phyloP scores from a whole-genome alignment of 257 asterid species.

The Jaltomata sinuosa region DNA sequence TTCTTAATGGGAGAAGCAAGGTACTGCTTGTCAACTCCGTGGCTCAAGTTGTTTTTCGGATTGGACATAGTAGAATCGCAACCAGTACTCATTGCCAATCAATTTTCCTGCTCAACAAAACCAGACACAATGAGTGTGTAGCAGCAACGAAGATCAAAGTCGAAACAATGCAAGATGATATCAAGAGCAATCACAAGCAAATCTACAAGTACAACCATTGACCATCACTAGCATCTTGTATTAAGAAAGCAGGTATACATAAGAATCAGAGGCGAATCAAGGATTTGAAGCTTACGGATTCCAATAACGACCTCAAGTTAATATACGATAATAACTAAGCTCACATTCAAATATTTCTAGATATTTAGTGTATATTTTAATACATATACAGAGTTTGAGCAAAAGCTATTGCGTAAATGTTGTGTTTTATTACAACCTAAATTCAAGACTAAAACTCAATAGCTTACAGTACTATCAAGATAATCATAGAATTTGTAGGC shows the following conservation, averaged over 20 bases:
- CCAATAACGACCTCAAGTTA: background rate
- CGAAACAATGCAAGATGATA: background rate
- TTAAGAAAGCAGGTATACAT: background rate
- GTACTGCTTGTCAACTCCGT: slow-evolving; percentile 39
- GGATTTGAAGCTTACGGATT: background rate
- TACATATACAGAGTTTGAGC: background rate
- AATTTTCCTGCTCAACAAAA: background rate
- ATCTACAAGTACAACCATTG: background rate
- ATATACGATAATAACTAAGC: background rate
- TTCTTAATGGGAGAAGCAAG: slow-evolving; percentile 61
- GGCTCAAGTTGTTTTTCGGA: background rate
- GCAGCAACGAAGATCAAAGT: background rate
- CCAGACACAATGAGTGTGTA: background rate
- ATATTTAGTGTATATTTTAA: background rate
- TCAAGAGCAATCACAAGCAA: background rate
- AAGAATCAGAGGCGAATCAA: background rate
- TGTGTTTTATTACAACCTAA: background rate
- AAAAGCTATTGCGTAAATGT: background rate
- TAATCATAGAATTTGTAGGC: too few species aligned
- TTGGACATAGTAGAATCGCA: background rate
- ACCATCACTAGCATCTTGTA: background rate
- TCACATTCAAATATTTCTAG: background rate
- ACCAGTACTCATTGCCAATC: background rate
- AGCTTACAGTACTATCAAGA: too few species aligned
- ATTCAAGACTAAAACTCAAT: background rate